Base-by-base conservation (phyloP, 805 yeast species). In the Teunomyces cretensis region DNA sequence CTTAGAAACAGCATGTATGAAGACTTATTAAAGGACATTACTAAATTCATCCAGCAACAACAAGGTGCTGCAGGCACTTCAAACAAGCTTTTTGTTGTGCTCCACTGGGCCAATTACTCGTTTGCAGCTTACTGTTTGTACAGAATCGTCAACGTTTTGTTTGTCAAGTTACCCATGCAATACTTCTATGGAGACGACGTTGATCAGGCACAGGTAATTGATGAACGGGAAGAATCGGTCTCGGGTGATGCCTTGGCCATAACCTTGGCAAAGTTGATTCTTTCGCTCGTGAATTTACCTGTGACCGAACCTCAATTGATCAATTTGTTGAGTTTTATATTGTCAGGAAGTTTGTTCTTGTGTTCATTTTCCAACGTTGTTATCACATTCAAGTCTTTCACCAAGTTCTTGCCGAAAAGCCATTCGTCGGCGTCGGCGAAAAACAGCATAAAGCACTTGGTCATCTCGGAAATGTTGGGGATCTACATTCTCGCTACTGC, bases 281-380 rank as follows among this genome's bases (percentile, higher is more conserved):
- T 60, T 35, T 51, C 65, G 6, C 51, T 62, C 35, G 51, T 57
- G 19, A 48, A 31, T 38, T 28, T 60, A 9, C 64, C 71, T 1
- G 48, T 62, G 2, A 63, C 74, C 9, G 72, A 67, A 49, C 65
- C 70, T 2, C 73, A 66, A 49, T 58, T 76, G 48, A 65, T 74
- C 19, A 72, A 71, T 45, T 76, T 71, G 52, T 62, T 78, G 32
- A 68, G 79, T 37, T 72, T 84, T 46, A 50, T 80, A 2, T 56
- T 84, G 12, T 80, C 88, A 1, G 80, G 84, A 9, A 72, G 76
- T 12, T 67, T 85, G 42, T 84, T 85, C 53, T 55, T 79, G 0
- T 75, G 85, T 46, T 81, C 88, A 1, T 74, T 85, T 53, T 81
- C 85, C 19, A 83, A 83, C 44, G 90, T 85, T 1, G 60, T 75